phyloP scores from a whole-genome alignment of 2,329 filamentous ascomycete species.

The Bimuria novae-zelandiae region DNA sequence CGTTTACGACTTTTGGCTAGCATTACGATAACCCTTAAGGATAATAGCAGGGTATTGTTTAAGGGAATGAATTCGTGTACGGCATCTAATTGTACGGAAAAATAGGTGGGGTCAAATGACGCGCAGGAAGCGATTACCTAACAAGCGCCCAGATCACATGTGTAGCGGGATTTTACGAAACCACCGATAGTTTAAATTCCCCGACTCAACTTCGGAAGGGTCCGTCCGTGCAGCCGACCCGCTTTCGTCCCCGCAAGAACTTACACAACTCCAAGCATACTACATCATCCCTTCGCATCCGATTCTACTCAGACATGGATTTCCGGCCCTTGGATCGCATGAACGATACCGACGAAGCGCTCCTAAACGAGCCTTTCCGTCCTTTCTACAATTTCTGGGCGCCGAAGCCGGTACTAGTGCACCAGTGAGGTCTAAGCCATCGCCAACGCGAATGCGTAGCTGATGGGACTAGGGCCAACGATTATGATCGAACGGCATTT shows the following conservation, averaged over 20 bases:
- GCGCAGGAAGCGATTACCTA: too few species aligned
- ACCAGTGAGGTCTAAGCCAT: constrained; percentile 37
- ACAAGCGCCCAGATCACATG: too few species aligned
- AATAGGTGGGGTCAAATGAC: too few species aligned
- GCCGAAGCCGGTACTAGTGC: constrained; percentile 53
- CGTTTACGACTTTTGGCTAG: too few species aligned
- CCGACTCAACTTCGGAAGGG: not conserved
- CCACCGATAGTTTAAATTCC: too few species aligned
- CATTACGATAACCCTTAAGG: too few species aligned
- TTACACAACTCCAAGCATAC: not conserved
- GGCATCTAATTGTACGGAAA: too few species aligned
- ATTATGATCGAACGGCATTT: constrained; percentile 56
- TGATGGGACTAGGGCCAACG: constrained; percentile 44
- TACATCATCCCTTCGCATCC: not conserved
- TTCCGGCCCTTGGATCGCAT: constrained; percentile 34
- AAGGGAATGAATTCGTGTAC: too few species aligned
- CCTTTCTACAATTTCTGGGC: constrained; percentile 58
- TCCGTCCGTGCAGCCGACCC: constrained; percentile 2
- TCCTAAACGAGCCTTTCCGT: constrained; percentile 50
- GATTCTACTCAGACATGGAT: constrained; percentile 31
- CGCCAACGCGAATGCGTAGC: not conserved
- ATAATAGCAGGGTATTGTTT: too few species aligned
- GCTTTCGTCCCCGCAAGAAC: not conserved
- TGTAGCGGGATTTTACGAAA: too few species aligned
- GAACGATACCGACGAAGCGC: constrained; percentile 34